Percentiles rank a stretch among this genome's conserved stretches.
phyloP scores from a whole-genome alignment of 331 rosid species.

The Dryas integrifolia region DNA sequence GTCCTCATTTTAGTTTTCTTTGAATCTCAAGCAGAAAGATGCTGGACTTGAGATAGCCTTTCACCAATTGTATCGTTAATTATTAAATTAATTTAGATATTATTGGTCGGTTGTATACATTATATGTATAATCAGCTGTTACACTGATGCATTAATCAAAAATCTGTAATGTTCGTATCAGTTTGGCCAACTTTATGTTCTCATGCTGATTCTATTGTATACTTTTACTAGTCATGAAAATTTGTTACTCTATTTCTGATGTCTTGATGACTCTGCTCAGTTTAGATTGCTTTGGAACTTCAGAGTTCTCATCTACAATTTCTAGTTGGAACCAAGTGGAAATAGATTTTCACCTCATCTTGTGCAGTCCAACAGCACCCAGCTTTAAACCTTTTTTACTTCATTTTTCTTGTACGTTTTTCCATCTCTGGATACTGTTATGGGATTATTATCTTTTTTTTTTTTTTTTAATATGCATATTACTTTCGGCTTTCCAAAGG shows the following conservation, averaged over 20 bases:
- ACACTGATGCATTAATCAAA: background rate
- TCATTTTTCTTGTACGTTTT: background rate
- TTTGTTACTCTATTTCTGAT: background rate
- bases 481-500: conserved; percentile 37
- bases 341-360: background rate
- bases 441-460: background rate
- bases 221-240: background rate
- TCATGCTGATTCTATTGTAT: background rate
- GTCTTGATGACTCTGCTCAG: background rate
- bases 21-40: conserved; percentile 21
- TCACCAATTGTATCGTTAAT: background rate
- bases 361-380: background rate
- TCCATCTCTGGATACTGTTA: background rate
- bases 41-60: background rate
- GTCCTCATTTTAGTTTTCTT: conserved; percentile 23
- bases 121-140: background rate
- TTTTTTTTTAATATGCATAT: conserved; percentile 8
- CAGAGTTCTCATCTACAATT: background rate
- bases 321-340: background rate
- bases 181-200: conserved; percentile 5
- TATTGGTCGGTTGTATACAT: background rate
- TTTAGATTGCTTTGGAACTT: background rate
- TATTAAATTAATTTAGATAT: background rate
- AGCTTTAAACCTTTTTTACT: background rate
- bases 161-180: background rate